Evolutionary conservation across 345 rosid species (phyloP), one percentile per base, ranked within the genome.

Genomic region (Syzygium grande): DNA sequence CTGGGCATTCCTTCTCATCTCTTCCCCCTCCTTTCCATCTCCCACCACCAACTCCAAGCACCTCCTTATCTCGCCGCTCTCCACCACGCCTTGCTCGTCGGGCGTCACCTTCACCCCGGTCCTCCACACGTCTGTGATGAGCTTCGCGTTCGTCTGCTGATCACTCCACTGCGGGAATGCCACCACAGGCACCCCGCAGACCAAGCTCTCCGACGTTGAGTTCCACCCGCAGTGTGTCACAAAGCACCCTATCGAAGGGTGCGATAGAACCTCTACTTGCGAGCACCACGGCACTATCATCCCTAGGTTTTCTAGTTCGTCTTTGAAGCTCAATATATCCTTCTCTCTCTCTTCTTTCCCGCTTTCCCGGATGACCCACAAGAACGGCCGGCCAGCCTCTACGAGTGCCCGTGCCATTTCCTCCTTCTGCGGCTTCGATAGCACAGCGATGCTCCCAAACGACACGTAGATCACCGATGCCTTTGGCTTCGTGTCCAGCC

Each of bases 381-480:
- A 30, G 43, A 68, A 68, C 6, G 79, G 79, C 12, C 12, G 43
- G 79, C 79, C 12, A 6, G 12, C 43, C 79, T 68, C 79, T 17
- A 30, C 10, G 1, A 68, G 43, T 5, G 41, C 79, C 79, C 1
- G 23, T 3, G 23, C 79, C 43, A 68, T 68, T 68, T 84, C 85
- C 85, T 51, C 51, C 13, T 13, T 84, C 25, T 0, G 53, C 43
- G 3, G 9, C 25, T 52, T 27, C 25, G 59, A 30, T 68, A 68
- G 21, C 79, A 68, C 6, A 23, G 22, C 2, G 79, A 68, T 68
- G 79, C 79, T 68, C 11, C 95, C 97, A n/a, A 94, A 92, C 1
- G 95, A 92, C 4, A 92, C 86, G 89, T 94, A 95, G 3, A 59
- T n/a, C 46, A 58, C 90, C 3, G 91, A 95, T 0, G 90, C 86